Evolutionary conservation across 2,329 filamentous ascomycete genomes (phyloP).

Genomic region (Sphaerulina musiva): DNA sequence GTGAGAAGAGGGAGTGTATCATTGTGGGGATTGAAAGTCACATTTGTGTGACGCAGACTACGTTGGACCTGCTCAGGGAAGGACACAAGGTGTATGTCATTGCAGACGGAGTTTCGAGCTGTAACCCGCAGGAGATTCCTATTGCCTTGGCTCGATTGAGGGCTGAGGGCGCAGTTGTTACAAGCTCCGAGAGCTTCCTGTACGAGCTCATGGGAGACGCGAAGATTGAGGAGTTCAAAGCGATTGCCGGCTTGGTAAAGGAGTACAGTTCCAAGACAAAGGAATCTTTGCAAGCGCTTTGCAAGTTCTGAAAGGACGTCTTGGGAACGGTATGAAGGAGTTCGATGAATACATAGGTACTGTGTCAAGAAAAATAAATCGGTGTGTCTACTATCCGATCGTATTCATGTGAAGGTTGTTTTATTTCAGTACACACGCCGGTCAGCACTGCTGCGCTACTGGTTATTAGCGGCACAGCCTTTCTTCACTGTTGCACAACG

Average conservation of each 20-base stretch:
- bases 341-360: not conserved
- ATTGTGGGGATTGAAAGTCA: conserved; percentile 90
- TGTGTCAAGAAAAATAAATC: not conserved
- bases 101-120: conserved; percentile 82
- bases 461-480: not conserved
- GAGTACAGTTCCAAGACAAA: conserved; percentile 66
- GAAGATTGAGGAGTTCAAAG: conserved; percentile 62
- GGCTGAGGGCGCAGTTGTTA: conserved; percentile 69
- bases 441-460: no score
- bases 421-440: no score
- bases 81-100: conserved; percentile 82
- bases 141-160: conserved; percentile 72
- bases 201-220: conserved; percentile 89
- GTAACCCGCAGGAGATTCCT: conserved; percentile 72
- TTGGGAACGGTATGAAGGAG: not conserved
- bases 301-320: conserved; percentile 45
- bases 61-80: conserved; percentile 66
- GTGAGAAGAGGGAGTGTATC: conserved; percentile 54
- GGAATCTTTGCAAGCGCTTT: conserved; percentile 58
- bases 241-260: conserved; percentile 70
- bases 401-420: no score
- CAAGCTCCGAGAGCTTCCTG: conserved; percentile 80
- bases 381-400: not conserved
- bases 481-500: not conserved
- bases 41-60: conserved; percentile 91